These are phyloP conservation scores for Dissophora globulifera DNA, from an alignment of 192 early-diverging fungal genomes.

Conservation along the genomic window DNA sequence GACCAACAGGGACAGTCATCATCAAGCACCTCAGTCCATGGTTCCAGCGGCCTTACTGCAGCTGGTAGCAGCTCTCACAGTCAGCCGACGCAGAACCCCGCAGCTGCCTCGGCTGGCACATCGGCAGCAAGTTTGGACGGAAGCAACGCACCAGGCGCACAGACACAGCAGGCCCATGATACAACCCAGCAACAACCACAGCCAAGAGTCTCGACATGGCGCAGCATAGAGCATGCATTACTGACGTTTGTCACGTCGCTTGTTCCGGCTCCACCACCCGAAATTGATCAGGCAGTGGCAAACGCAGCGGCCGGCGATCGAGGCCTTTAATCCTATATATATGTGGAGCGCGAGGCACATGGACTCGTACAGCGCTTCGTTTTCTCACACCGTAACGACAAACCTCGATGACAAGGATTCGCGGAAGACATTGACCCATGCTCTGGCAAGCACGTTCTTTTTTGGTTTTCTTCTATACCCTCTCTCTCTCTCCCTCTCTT, in stretches of 20 bases:
- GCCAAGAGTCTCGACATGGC: slow-evolving; percentile 31
- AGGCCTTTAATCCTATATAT: slow-evolving; percentile 15
- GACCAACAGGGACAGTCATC: background rate
- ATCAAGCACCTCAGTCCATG: background rate
- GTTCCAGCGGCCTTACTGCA: background rate
- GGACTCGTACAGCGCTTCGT: too few species aligned
- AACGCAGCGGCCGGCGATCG: slow-evolving; percentile 34
- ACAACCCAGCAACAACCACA: slow-evolving; percentile 24
- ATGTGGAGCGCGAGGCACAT: background rate
- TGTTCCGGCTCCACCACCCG: slow-evolving; percentile 50
- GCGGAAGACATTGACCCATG: too few species aligned
- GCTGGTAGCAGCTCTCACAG: background rate
- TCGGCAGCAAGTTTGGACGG: background rate
- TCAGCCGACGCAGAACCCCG: background rate
- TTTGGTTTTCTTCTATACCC: too few species aligned
- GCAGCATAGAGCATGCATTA: slow-evolving; percentile 53
- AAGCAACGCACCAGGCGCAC: background rate
- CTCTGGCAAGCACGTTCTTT: too few species aligned
- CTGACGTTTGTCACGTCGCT: slow-evolving; percentile 56
- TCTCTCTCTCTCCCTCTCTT: too few species aligned
- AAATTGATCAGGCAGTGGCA: slow-evolving; percentile 49
- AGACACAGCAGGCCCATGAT: slow-evolving; percentile 10
- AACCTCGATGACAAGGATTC: too few species aligned
- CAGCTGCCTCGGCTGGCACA: background rate
- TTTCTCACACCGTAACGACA: too few species aligned